Base-by-base conservation (phyloP, 2,329 filamentous ascomycete genomes). In the Aspergillus brunneoviolaceus region DNA sequence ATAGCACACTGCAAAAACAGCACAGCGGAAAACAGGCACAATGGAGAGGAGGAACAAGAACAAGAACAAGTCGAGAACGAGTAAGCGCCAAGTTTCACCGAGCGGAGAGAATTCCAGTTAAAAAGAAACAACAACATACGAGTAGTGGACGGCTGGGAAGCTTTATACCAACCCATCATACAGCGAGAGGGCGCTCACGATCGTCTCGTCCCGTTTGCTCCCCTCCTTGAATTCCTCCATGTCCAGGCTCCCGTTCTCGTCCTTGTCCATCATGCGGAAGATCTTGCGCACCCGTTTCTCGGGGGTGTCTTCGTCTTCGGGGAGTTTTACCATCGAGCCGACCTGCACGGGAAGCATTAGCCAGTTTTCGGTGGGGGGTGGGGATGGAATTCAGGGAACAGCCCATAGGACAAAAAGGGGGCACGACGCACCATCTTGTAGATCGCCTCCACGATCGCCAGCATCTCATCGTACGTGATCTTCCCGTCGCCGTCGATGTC, bases 251-350 rank as follows among this genome's bases (percentile, higher is more conserved):
- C 94, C 95, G 75, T 98, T 98, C 81, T 98, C 94, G 76, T 99
- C 95, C 85, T 99, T 99, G 83, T 99, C 95, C 95, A 99, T 99
- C 95, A 98, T 98, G 72, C 89, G 85, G 84, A 99, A 99, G 77
- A 99, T 98, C 84, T 99, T 99, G 79, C 85, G 88, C 64, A 99
- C 95, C 65, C 95, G 89, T 83, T 99, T 99, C 84, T 98, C 94
- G 19, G 95, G 95, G 59, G 95, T 99, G 80, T 99, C 94, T 82
- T 99, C 95, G 80, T 99, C 95, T 78, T 97, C 92, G 55, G 95
- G 95, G 49, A 99, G 85, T 79, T 98, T 98, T 71, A 99, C 95
- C 95, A 99, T 99, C 55, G 93, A 96, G 67, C 95, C 95, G 72
- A 97, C 93, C 93, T 97, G 67, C 31, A 55, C 27, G 31, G 39